A percentile compares a stretch with the other conserved stretches of the same genome.
Evolutionary conservation across 805 yeast species (phyloP).

Genomic region (Yarrowia divulgata): DNA sequence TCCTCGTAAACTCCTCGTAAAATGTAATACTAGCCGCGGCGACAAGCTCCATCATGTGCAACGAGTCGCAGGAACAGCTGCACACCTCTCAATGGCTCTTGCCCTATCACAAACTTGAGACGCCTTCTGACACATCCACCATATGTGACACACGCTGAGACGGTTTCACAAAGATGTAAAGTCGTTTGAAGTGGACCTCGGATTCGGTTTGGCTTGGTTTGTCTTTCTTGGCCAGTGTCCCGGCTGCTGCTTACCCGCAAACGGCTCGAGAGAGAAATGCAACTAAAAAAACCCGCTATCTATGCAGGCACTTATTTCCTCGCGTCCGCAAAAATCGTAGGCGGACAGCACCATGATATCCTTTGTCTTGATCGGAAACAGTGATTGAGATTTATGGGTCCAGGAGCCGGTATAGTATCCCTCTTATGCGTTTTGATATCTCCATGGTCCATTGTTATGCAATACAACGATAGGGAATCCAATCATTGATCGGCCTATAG

Average conservation of each 20-base stretch:
- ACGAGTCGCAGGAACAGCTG: constrained; percentile 2
- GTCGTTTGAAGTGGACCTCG: neutral
- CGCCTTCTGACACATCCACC: neutral
- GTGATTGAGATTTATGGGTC: neutral
- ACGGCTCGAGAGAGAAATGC: constrained; percentile 26
- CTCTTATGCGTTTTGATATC: no score
- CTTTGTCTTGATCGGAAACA: neutral
- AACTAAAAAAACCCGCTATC: constrained; percentile 13
- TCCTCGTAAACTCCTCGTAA: constrained; percentile 7
- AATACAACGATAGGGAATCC: neutral
- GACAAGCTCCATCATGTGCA: neutral
- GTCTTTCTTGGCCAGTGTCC: neutral
- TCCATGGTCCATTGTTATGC: neutral
- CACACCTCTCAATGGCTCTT: neutral
- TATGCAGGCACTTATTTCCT: constrained; percentile 20
- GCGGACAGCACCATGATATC: neutral
- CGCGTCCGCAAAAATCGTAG: neutral
- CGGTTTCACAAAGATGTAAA: constrained; percentile 9
- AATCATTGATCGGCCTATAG: no score
- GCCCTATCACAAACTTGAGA: neutral
- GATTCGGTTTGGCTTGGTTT: neutral
- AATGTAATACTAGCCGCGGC: neutral
- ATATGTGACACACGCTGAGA: constrained; percentile 13
- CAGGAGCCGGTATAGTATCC: no score
- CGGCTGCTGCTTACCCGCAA: constrained; percentile 29